Evolutionary conservation across 352 stramenopile genomes (phyloP).

Genomic region (Phytophthora quininea): DNA sequence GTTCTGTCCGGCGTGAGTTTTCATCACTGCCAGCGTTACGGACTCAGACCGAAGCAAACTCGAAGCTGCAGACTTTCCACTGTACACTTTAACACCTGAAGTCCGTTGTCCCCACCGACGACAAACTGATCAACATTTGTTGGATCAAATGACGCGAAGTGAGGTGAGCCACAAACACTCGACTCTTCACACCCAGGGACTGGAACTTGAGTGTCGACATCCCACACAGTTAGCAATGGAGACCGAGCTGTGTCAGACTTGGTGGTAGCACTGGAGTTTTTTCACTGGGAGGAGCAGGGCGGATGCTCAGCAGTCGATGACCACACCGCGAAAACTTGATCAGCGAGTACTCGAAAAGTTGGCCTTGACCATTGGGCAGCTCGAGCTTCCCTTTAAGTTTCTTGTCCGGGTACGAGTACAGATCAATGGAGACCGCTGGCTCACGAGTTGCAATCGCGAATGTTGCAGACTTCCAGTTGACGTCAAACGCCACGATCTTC

Average conservation of each 20-base stretch:
- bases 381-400: slow-evolving; percentile 66
- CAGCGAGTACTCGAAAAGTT: slow-evolving; percentile 64
- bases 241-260: slow-evolving; percentile 8
- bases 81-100: slow-evolving; percentile 79
- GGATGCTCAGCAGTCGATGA: slow-evolving; percentile 57
- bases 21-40: slow-evolving; percentile 14
- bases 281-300: slow-evolving; percentile 13
- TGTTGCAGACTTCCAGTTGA: slow-evolving; percentile 60
- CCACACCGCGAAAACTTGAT: slow-evolving; percentile 79
- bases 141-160: slow-evolving; percentile 82
- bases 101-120: slow-evolving; percentile 59
- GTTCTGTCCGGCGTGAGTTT: background rate
- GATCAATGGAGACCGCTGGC: slow-evolving; percentile 53
- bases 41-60: slow-evolving; percentile 40
- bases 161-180: slow-evolving; percentile 10
- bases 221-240: slow-evolving; percentile 62
- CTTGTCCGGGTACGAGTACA: slow-evolving; percentile 84
- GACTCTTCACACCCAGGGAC: slow-evolving; percentile 51
- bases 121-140: slow-evolving; percentile 63
- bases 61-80: slow-evolving; percentile 27
- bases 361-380: background rate
- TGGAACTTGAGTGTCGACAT: slow-evolving; percentile 53
- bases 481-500: slow-evolving; percentile 68
- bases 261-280: background rate
- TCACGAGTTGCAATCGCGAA: slow-evolving; percentile 64